A percentile compares a stretch with the other conserved stretches of the same genome.
These are phyloP conservation scores for Salix dunnii DNA, from an alignment of 345 rosid species.

Conservation along the genomic window DNA sequence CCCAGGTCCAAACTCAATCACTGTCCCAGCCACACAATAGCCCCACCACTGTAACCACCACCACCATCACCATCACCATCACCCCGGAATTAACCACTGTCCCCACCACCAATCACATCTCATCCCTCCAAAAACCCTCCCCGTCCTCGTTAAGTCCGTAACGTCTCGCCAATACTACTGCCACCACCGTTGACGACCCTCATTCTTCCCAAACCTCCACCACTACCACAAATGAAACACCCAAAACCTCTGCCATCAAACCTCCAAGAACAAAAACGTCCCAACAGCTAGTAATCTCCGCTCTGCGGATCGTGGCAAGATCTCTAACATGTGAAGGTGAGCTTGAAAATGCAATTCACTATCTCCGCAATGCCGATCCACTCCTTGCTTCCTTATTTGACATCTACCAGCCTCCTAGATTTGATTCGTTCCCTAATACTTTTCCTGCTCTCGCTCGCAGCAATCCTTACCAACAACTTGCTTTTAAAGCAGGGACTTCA, in stretches of 20 bases:
- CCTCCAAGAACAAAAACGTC: conserved; percentile 20
- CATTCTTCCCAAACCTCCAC: conserved; percentile 22
- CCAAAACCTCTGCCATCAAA: conserved; percentile 26
- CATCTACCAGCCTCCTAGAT: conserved; percentile 61
- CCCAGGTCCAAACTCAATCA: conserved; percentile 21
- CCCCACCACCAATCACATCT: conserved; percentile 30
- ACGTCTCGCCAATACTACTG: conserved; percentile 51
- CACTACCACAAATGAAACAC: conserved; percentile 9
- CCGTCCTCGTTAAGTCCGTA: conserved; percentile 84
- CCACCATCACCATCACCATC: conserved; percentile 8
- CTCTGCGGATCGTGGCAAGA: conserved; percentile 54
- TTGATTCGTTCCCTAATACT: conserved; percentile 74
- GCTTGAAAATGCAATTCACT: conserved; percentile 65
- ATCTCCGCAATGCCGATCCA: conserved; percentile 79
- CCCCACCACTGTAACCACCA: conserved; percentile 12
- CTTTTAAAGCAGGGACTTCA: conserved; percentile 79
- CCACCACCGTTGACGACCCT: conserved; percentile 23
- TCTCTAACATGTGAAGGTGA: conserved; percentile 85
- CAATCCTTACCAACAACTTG: conserved; percentile 89
- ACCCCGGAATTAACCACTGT: conserved; percentile 35
- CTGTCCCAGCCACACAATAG: conserved; percentile 17
- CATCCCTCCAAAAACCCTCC: conserved; percentile 84
- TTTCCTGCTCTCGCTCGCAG: conserved; percentile 82
- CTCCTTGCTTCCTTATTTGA: conserved; percentile 62
- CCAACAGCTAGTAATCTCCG: conserved; percentile 35